A percentile compares a stretch with the other conserved stretches of the same genome.
These are phyloP conservation scores for Hymenoscyphus infarciens DNA, from an alignment of 2,329 filamentous ascomycete species.

Conservation along the genomic window DNA sequence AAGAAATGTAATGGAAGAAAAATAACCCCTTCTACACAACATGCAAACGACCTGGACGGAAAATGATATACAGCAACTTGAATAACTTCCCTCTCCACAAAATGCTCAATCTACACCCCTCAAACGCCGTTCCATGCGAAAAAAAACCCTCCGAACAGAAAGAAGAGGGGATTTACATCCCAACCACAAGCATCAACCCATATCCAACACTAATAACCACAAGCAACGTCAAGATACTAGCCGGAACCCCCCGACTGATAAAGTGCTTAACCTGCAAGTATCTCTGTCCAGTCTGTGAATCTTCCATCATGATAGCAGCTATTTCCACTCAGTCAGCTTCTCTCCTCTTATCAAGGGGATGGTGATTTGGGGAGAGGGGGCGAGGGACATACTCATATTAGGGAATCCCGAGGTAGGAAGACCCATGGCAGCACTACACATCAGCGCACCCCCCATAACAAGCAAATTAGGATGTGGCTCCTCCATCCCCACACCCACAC, in stretches of 20 bases:
- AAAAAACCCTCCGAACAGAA: neutral
- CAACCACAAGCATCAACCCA: conserved; percentile 66
- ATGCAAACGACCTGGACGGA: too few relatives aligned
- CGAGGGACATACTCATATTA: conserved; percentile 88
- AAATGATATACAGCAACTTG: too few relatives aligned
- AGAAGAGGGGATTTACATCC: conserved; percentile 20
- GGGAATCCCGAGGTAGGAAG: conserved; percentile 95
- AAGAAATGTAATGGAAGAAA: too few relatives aligned
- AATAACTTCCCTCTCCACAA: too few relatives aligned
- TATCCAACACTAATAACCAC: conserved; percentile 90
- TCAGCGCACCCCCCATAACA: conserved; percentile 91
- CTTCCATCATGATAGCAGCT: conserved; percentile 99
- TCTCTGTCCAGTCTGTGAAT: conserved; percentile 81
- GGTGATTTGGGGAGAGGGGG: conserved; percentile 2
- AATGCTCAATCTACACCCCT: too few relatives aligned
- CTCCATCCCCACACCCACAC: conserved; percentile 81
- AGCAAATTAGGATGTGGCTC: conserved; percentile 90
- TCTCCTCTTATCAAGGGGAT: conserved; percentile 6
- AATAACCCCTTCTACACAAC: too few relatives aligned
- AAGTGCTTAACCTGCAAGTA: conserved; percentile 94
- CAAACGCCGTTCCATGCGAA: neutral
- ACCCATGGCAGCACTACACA: conserved; percentile 98
- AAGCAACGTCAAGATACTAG: conserved; percentile 73
- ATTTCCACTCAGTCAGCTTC: conserved; percentile 19
- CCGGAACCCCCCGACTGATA: conserved; percentile 86